Base-by-base conservation (phyloP, 345 rosid genomes). In the Psidium friedrichsthalianum region DNA sequence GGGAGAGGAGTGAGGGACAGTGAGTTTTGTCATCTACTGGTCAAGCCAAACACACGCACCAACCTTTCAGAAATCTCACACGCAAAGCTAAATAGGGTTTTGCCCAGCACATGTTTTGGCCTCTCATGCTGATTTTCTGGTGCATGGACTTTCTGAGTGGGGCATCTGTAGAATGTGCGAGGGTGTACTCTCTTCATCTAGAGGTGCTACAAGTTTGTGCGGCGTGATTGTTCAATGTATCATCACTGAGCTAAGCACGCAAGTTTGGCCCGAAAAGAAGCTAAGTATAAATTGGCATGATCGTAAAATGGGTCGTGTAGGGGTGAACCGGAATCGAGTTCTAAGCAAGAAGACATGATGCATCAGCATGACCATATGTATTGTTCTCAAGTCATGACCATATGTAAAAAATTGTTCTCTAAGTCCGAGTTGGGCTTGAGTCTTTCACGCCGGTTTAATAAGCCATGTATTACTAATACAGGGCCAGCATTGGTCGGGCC, bases 301-400 rank as follows among this genome's bases (percentile, higher is more conserved):
- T 29, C 76, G 32, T 2, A 64, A 10, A 32, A 7, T 44, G 78
- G 12, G 18, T 9, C 44, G 3, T 8, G 1, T 16, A 6, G 6
- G 44, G 47, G 47, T 44, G 5, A 32, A 2, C 3, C 78, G 5
- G 59, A n/a, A 22, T 56, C 13, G 12, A 24, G 12, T 9, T 12
- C 1, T 55, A 55, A 55, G 57, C 57, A 20, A 55, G 57, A 55
- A 21, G 11, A 55, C 22, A n/a, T n/a, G 24, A 21, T 55, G 57
- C 1, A 21, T 55, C 25, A 21, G 20, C 24, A 20, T 1, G 10
- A 32, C 6, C 0, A 2, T 69, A 16, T 16, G 24, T 0, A 1
- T n/a, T n/a, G n/a, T n/a, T n/a, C n/a, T n/a, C n/a, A n/a, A n/a
- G n/a, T n/a, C 24, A 20, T 1, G 10, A 32, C 6, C 0, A 2